A percentile compares a stretch with the other conserved stretches of the same genome.
phyloP scores from a whole-genome alignment of 441 rosid genomes.

The Daphne laureola region DNA sequence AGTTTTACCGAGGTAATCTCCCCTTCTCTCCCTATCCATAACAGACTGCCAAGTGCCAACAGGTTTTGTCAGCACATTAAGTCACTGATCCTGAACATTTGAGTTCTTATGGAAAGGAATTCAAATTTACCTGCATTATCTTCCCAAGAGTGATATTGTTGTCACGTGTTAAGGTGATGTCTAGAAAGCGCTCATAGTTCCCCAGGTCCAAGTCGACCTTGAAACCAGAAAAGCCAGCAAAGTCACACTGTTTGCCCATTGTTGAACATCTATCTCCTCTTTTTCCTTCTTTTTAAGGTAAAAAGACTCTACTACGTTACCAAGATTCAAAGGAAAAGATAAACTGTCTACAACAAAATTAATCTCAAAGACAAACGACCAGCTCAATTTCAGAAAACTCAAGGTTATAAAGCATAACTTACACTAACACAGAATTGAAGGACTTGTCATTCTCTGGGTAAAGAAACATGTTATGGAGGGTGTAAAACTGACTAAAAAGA shows the following conservation, averaged over 20 bases:
- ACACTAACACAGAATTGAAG: background rate
- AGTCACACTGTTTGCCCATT: conserved; percentile 3
- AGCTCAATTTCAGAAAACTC: too few relatives aligned
- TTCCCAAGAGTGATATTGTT: conserved; percentile 72
- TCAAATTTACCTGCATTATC: conserved; percentile 49
- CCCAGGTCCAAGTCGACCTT: conserved; percentile 86
- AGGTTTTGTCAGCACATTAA: background rate
- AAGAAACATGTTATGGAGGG: background rate
- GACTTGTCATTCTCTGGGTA: too few relatives aligned
- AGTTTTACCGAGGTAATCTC: conserved; percentile 76
- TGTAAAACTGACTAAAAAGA: background rate
- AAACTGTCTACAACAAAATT: too few relatives aligned
- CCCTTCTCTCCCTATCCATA: conserved; percentile 63
- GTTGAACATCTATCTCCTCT: background rate
- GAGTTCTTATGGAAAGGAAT: background rate
- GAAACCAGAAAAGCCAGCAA: conserved; percentile 7
- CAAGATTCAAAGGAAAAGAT: too few relatives aligned
- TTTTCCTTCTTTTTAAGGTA: too few relatives aligned
- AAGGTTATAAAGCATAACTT: background rate
- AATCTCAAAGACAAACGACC: too few relatives aligned
- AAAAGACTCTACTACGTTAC: too few relatives aligned
- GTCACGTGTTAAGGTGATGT: conserved; percentile 61
- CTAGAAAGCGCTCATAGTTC: conserved; percentile 72
- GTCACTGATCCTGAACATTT: background rate
- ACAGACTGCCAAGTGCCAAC: conserved; percentile 51